Conservation (phyloP, 805 yeast genomes). For the Zygoascus ofunaensis region DNA sequence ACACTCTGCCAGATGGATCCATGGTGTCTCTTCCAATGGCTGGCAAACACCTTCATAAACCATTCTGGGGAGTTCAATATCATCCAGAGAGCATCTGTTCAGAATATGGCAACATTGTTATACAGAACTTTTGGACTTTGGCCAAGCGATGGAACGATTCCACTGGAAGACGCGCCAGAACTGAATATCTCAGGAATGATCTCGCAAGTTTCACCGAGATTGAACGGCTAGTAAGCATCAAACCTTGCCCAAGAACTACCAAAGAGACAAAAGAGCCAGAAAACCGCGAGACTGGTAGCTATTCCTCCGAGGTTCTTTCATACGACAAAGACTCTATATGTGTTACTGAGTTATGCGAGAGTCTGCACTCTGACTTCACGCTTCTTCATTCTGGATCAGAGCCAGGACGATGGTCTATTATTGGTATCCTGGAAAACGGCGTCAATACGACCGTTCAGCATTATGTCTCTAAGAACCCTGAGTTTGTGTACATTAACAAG, state of each 20-base stretch:
- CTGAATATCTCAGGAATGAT: neutral
- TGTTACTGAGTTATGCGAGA: slow-evolving; percentile 38
- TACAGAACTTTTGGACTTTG: slow-evolving; percentile 52
- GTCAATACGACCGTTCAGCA: slow-evolving; percentile 15
- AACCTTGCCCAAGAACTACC: slow-evolving; percentile 14
- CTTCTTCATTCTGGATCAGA: slow-evolving; percentile 67
- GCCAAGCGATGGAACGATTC: slow-evolving; percentile 36
- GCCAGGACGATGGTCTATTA: slow-evolving; percentile 84
- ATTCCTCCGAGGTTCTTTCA: neutral
- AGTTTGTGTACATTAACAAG: slow-evolving; percentile 10
- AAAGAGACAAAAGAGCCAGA: neutral
- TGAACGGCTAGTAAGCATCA: slow-evolving; percentile 13
- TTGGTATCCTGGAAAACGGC: slow-evolving; percentile 43
- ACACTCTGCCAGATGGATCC: slow-evolving; percentile 47
- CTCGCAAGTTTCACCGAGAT: neutral
- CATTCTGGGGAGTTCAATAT: slow-evolving; percentile 90
- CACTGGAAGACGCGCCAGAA: neutral
- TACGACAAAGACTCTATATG: neutral
- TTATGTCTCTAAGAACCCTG: slow-evolving; percentile 12
- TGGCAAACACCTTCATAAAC: slow-evolving; percentile 47
- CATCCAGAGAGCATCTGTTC: slow-evolving; percentile 96
- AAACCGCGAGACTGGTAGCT: neutral
- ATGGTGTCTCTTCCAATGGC: slow-evolving; percentile 62
- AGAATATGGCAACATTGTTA: slow-evolving; percentile 46
- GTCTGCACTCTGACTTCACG: slow-evolving; percentile 40